Evolutionary conservation across 768 basidiomycete species (phyloP).

Genomic region (Polyporus arcularius): DNA sequence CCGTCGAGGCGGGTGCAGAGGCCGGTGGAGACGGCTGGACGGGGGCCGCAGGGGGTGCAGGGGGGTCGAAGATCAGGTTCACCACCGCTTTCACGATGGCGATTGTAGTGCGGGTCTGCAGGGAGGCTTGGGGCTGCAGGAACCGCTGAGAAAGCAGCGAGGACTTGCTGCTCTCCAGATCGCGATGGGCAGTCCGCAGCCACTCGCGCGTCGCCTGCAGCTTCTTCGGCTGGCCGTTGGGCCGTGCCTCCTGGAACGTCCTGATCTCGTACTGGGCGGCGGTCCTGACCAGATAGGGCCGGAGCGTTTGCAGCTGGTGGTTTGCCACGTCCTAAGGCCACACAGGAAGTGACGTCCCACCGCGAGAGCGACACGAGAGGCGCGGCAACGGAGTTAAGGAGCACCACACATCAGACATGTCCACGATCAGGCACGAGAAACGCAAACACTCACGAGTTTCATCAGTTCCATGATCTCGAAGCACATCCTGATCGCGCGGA

Average conservation of each 20-base stretch:
- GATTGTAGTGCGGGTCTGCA: conserved; percentile 30
- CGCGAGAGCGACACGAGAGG: background rate
- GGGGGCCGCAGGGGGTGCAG: background rate
- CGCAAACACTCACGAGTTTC: conserved; percentile 80
- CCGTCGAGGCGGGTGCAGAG: conserved; percentile 2
- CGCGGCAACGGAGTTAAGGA: background rate
- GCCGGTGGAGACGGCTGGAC: conserved; percentile 2
- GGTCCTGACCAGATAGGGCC: conserved; percentile 83
- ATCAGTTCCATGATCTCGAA: conserved; percentile 92
- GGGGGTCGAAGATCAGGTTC: conserved; percentile 29
- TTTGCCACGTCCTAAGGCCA: conserved; percentile 85
- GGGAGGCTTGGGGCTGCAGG: conserved; percentile 16
- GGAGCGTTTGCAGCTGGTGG: conserved; percentile 90
- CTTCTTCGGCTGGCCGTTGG: conserved; percentile 32
- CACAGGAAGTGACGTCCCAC: background rate
- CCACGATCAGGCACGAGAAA: conserved; percentile 8
- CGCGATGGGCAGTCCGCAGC: conserved; percentile 57
- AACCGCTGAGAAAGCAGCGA: background rate
- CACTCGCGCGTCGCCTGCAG: conserved; percentile 63
- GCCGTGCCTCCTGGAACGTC: conserved; percentile 64
- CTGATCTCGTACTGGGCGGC: conserved; percentile 80
- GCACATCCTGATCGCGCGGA: conserved; percentile 77
- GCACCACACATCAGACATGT: conserved; percentile 2
- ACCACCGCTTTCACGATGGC: conserved; percentile 28
- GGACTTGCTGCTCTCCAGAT: conserved; percentile 11